Percentiles rank a stretch among this genome's conserved stretches.
Evolutionary conservation across 805 yeast species (phyloP).

Genomic region (Dipodascus geniculatus): DNA sequence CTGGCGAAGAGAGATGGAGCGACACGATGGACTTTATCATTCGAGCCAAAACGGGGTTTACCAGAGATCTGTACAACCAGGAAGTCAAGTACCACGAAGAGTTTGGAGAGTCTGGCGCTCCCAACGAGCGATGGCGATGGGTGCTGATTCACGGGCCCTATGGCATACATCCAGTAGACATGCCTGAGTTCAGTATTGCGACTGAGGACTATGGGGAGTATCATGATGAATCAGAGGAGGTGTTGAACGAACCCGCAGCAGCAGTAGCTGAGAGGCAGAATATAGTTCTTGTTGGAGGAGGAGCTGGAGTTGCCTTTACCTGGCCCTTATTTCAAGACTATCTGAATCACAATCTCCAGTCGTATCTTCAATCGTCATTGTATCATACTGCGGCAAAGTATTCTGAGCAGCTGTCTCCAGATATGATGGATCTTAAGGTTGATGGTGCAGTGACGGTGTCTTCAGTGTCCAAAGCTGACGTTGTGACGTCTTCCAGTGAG

Average conservation of each 20-base stretch:
- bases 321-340: slow-evolving; percentile 16
- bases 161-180: slow-evolving; percentile 12
- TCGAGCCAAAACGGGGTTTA: slow-evolving; percentile 23
- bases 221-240: not conserved
- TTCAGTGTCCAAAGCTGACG: too few relatives aligned
- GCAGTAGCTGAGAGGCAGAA: slow-evolving; percentile 1
- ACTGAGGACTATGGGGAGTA: not conserved
- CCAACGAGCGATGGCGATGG: slow-evolving; percentile 2
- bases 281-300: slow-evolving; percentile 23
- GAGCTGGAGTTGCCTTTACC: slow-evolving; percentile 24
- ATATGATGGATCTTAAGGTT: too few relatives aligned
- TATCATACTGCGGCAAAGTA: slow-evolving; percentile 5
- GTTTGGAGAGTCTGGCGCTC: not conserved
- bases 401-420: too few relatives aligned
- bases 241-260: not conserved
- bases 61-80: slow-evolving; percentile 12
- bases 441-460: too few relatives aligned
- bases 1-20: slow-evolving; percentile 1
- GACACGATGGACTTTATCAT: slow-evolving; percentile 19
- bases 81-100: slow-evolving; percentile 3
- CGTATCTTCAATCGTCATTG: slow-evolving; percentile 11
- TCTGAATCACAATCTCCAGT: slow-evolving; percentile 8
- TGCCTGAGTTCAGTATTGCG: not conserved
- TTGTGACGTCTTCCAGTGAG: too few relatives aligned
- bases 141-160: slow-evolving; percentile 18